Conservation (phyloP, 192 early-diverging fungal species). For the Entophlyctis luteolus region DNA sequence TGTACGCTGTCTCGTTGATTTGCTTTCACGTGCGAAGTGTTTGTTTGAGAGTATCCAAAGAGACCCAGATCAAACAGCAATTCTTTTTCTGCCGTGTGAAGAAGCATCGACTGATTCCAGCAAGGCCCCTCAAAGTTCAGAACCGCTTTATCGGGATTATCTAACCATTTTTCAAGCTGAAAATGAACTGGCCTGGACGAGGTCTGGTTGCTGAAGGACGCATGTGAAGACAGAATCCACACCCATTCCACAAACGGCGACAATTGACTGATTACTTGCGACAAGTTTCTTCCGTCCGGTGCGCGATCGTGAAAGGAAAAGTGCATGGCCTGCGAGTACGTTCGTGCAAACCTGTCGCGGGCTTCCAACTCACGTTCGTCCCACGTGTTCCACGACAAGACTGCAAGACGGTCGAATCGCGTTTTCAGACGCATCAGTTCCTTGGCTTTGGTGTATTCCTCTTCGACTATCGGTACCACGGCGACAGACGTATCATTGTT, state of each 20-base stretch:
- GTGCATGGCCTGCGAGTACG: neutral
- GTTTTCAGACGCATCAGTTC: neutral
- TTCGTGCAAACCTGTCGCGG: neutral
- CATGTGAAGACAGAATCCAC: neutral
- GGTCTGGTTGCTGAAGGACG: too few relatives aligned
- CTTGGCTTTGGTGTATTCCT: neutral
- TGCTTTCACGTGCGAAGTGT: too few relatives aligned
- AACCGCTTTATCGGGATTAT: too few relatives aligned
- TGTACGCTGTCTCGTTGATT: neutral
- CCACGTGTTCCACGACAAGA: neutral
- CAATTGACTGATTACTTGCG: neutral
- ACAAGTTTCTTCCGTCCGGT: too few relatives aligned
- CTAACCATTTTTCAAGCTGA: too few relatives aligned
- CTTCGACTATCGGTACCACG: neutral
- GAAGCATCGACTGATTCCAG: too few relatives aligned
- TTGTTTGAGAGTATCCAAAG: too few relatives aligned
- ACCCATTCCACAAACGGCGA: neutral
- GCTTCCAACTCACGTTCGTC: neutral
- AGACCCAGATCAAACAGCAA: too few relatives aligned
- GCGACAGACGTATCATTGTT: neutral
- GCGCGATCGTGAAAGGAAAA: too few relatives aligned
- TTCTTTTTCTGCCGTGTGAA: too few relatives aligned
- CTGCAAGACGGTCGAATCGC: conserved; percentile 1
- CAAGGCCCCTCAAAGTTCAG: too few relatives aligned
- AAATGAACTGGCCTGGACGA: too few relatives aligned